Conservation (phyloP, 2,329 filamentous ascomycete species). For the Amphichorda felina region DNA sequence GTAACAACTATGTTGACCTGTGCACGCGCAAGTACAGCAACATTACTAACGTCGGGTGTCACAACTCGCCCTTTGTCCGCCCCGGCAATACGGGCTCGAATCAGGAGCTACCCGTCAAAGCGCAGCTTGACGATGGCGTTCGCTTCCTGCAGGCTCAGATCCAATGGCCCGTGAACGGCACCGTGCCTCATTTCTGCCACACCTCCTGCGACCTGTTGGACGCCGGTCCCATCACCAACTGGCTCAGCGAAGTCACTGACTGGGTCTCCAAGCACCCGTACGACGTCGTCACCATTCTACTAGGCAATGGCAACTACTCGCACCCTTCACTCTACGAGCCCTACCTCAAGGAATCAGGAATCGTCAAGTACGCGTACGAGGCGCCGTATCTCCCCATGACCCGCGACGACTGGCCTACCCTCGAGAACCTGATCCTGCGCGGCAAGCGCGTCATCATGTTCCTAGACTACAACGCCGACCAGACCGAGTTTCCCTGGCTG, state of each 20-base stretch:
- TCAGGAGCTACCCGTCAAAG: slow-evolving; percentile 53
- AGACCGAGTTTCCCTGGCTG: slow-evolving; percentile 68
- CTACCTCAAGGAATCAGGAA: slow-evolving; percentile 59
- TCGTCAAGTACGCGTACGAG: slow-evolving; percentile 61
- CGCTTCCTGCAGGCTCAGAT: slow-evolving; percentile 54
- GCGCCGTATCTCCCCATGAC: slow-evolving; percentile 61
- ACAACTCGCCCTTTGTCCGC: slow-evolving; percentile 71
- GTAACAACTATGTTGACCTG: slow-evolving; percentile 69
- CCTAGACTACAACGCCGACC: slow-evolving; percentile 76
- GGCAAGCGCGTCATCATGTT: slow-evolving; percentile 67
- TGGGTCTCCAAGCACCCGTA: slow-evolving; percentile 74
- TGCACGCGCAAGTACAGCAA: slow-evolving; percentile 70
- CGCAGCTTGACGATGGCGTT: slow-evolving; percentile 68
- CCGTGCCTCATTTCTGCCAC: slow-evolving; percentile 66
- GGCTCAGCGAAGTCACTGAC: slow-evolving; percentile 53
- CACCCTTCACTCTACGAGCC: slow-evolving; percentile 48
- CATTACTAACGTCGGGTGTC: slow-evolving; percentile 64
- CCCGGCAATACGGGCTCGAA: slow-evolving; percentile 64
- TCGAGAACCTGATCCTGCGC: slow-evolving; percentile 61
- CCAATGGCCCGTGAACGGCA: slow-evolving; percentile 39
- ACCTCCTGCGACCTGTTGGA: slow-evolving; percentile 73
- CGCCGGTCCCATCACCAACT: slow-evolving; percentile 63
- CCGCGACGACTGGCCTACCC: slow-evolving; percentile 70
- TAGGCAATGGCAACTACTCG: slow-evolving; percentile 76
- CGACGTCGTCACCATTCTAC: slow-evolving; percentile 77